Base-by-base conservation (phyloP, 2,329 filamentous ascomycete genomes). In the Cryphonectria carpinicola region DNA sequence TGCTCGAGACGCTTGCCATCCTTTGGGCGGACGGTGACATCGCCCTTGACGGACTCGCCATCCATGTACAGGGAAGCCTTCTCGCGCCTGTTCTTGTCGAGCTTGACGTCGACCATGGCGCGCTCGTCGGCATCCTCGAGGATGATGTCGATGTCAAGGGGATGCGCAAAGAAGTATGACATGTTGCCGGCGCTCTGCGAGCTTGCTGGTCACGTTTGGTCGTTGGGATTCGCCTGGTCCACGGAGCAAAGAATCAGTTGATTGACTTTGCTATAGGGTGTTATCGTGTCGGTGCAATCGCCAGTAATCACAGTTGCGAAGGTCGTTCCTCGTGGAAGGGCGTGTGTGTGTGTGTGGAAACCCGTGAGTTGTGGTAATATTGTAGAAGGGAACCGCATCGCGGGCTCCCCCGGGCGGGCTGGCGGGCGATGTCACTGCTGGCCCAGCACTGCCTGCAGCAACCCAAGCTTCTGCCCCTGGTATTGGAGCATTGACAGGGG, bases 151-250 rank as follows among this genome's bases (percentile, higher is more conserved):
- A 99, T 99, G 83, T 99, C 96, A 83, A 99, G 93, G 68, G 96
- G 96, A 72, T 95, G 98, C 76, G 95, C 95, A 86, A 98, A 99
- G 85, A 97, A 97, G 85, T 97, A 97, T 76, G 96, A 97, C 96
- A 98, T 98, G 76, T 75, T 81, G 77, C 76, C 74, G 71, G 70
- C 70, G 67, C 70, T 67, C 67, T 61, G 71, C 65, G 71, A 71
- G 72, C 68, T 72, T 58, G 71, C 60, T 66, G 69, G 56, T 56
- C 68, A 22, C 25, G 63, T 13, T 72, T 72, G 70, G 32, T 58
- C 77, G 72, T 68, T 69, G 67, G 69, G 49, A 5, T n/a, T 11
- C 32, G 11, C 22, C 37, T 35, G 4, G 17, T 39, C n/a, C 35
- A 32, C 13, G 46, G 43, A 28, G 60, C 35, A 49, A 43, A 19